A percentile compares a stretch with the other conserved stretches of the same genome.
phyloP scores from a whole-genome alignment of 2,329 filamentous ascomycete genomes.

The Fusarium oxysporum region DNA sequence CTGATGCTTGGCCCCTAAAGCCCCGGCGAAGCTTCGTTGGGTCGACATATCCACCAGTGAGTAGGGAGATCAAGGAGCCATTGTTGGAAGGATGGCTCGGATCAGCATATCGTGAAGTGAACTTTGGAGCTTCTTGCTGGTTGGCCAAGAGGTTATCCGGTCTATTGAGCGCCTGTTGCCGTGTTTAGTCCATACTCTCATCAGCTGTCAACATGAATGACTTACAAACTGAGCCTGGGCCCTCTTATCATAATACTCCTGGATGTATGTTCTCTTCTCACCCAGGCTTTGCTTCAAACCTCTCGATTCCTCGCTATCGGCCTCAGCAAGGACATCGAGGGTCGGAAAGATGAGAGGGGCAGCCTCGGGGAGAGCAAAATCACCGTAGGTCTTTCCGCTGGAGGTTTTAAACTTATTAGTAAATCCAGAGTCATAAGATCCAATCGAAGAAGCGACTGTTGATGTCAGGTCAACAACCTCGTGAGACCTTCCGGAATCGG shows the following conservation, averaged over 20 bases:
- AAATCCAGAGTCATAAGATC: neutral
- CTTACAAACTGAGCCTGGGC: slow-evolving; percentile 17
- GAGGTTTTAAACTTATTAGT: slow-evolving; percentile 14
- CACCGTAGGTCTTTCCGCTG: slow-evolving; percentile 17
- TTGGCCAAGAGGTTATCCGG: slow-evolving; percentile 7
- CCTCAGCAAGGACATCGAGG: slow-evolving; percentile 9
- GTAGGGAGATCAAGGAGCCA: slow-evolving; percentile 2
- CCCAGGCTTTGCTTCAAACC: slow-evolving; percentile 4
- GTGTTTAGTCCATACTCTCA: neutral
- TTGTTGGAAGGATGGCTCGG: slow-evolving; percentile 12
- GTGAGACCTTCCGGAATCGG: slow-evolving; percentile 46
- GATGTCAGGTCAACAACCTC: slow-evolving; percentile 36
- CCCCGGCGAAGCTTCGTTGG: neutral
- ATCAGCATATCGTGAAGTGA: slow-evolving; percentile 11
- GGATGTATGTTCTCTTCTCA: slow-evolving; percentile 2
- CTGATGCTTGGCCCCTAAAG: neutral
- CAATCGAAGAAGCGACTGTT: neutral
- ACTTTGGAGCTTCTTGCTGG: slow-evolving; percentile 8
- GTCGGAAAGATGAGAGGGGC: slow-evolving; percentile 54
- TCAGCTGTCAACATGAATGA: accelerated
- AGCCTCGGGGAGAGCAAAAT: slow-evolving; percentile 57
- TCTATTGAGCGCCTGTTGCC: neutral
- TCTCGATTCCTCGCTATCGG: slow-evolving; percentile 7
- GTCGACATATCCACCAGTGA: slow-evolving; percentile 14
- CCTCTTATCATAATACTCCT: slow-evolving; percentile 10